Percentiles rank a stretch among this genome's conserved stretches.
Conservation (phyloP, 345 rosid genomes). For the Eucalyptus coolabah region DNA sequence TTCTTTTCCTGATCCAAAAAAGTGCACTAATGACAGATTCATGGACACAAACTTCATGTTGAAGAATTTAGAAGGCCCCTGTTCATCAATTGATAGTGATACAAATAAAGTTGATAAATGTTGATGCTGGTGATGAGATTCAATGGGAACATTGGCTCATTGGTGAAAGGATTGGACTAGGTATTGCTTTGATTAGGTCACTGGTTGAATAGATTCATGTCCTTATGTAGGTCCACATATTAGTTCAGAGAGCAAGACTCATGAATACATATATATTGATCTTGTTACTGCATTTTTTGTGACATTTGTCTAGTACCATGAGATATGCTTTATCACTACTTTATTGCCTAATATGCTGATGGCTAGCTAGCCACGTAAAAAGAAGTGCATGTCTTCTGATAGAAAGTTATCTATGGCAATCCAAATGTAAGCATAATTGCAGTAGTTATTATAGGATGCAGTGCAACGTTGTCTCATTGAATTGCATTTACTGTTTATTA, state of each 20-base stretch:
- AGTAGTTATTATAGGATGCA: not conserved
- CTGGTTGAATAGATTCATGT: not conserved
- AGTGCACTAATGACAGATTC: too few relatives aligned
- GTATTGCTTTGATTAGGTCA: slow-evolving; percentile 19
- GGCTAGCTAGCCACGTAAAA: too few relatives aligned
- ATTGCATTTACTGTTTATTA: not conserved
- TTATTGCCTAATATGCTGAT: too few relatives aligned
- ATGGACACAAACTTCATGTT: slow-evolving; percentile 18
- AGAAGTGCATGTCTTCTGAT: too few relatives aligned
- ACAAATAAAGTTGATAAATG: slow-evolving; percentile 15
- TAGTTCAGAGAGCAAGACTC: not conserved
- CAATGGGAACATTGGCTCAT: too few relatives aligned
- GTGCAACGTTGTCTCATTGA: not conserved
- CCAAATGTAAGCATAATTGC: too few relatives aligned
- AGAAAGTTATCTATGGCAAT: too few relatives aligned
- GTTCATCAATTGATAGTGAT: slow-evolving; percentile 43
- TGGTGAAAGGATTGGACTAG: slow-evolving; percentile 91
- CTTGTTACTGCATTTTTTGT: not conserved
- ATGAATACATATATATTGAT: not conserved
- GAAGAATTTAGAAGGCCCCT: slow-evolving; percentile 51
- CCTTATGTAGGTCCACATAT: not conserved
- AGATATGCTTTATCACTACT: too few relatives aligned
- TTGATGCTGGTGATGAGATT: too few relatives aligned
- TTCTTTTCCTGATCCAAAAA: too few relatives aligned
- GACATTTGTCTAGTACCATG: not conserved